Evolutionary conservation across 2,329 filamentous ascomycete genomes (phyloP), one percentile per base, ranked within the genome.

Genomic region (Sporothrix curviconia): DNA sequence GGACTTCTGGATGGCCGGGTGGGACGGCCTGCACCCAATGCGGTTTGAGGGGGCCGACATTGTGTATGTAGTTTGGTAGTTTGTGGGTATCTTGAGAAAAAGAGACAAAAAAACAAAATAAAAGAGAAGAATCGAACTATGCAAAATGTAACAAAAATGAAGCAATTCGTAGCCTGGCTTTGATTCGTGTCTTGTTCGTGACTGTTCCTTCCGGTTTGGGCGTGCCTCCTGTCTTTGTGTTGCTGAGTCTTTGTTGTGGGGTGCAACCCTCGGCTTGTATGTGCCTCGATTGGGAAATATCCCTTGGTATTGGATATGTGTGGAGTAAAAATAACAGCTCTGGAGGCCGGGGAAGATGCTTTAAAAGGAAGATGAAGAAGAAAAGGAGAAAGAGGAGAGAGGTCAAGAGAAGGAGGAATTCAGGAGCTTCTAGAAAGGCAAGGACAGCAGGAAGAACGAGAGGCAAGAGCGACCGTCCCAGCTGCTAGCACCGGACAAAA

Each of bases 1-100:
- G 68, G 65, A 85, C 81, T 59, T 82, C 66, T 83, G 81, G 63
- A 84, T 71, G 44, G 73, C 67, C 11, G 81, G 78, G 70, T 85
- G 82, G 37, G 82, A 85, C 58, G 82, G 82, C n/a, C 67, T 81
- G 82, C 6, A 68, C 62, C 82, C 83, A 85, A 70, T 78, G 74
- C 55, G 82, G 82, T 60, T 70, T 78, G 55, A 84, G 70, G 54
- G 82, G 57, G 80, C 75, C 8, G 56, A 58, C 78, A 83, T 80
- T 28, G 40, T 56, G 58, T 19, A 7, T 30, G 40, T 17, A 22
- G 55, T 19, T 15, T 6, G 42, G 19, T n/a, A 28, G n/a, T 6
- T 19, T 5, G 40, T 39, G 37, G 49, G 49, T 51, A 51, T 51
- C 49, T 51, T 14, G 12, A 25, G 25, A 25, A 9, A 15, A 37